A percentile compares a stretch with the other conserved stretches of the same genome.
These are phyloP conservation scores for Aspergillus olivimuriae DNA, from an alignment of 495 filamentous ascomycete genomes.

Conservation along the genomic window DNA sequence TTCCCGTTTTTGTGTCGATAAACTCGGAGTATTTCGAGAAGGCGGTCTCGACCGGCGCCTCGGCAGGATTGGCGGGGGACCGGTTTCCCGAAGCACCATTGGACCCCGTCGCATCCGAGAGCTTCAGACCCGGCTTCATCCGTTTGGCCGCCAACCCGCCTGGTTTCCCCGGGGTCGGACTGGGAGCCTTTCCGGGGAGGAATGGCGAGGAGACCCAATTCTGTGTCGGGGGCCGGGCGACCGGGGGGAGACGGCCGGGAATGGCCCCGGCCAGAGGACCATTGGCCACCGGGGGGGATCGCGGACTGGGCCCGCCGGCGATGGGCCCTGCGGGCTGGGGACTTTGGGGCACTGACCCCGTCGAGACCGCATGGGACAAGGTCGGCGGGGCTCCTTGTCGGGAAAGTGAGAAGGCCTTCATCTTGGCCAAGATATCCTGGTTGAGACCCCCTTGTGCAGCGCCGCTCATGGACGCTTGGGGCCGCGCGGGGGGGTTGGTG, in stretches of 20 bases:
- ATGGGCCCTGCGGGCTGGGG: slow-evolving; percentile 11
- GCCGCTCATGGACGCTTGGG: slow-evolving; percentile 47
- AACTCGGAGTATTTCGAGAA: slow-evolving; percentile 90
- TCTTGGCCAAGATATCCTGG: slow-evolving; percentile 74
- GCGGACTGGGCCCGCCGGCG: slow-evolving; percentile 6
- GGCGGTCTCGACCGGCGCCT: slow-evolving; percentile 47
- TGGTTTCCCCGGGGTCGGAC: slow-evolving; percentile 32
- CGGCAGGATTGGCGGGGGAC: slow-evolving; percentile 12
- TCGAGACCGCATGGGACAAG: slow-evolving; percentile 27
- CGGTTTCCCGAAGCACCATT: slow-evolving; percentile 17
- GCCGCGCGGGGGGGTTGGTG: slow-evolving; percentile 37
- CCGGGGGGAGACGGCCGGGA: slow-evolving; percentile 33
- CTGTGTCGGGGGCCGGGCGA: slow-evolving; percentile 31
- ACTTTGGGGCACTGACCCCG: slow-evolving; percentile 27
- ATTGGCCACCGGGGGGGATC: slow-evolving; percentile 15
- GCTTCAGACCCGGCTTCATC: slow-evolving; percentile 44
- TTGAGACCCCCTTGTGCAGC: slow-evolving; percentile 53
- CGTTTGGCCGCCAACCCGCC: slow-evolving; percentile 50
- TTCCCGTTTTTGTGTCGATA: slow-evolving; percentile 86
- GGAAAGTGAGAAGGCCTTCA: slow-evolving; percentile 69
- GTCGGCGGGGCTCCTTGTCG: slow-evolving; percentile 48
- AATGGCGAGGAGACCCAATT: slow-evolving; percentile 49
- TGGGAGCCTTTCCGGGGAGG: slow-evolving; percentile 22
- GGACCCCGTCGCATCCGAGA: slow-evolving; percentile 43
- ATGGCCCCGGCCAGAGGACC: slow-evolving; percentile 29